phyloP scores from a whole-genome alignment of 2,329 filamentous ascomycete genomes.

The Sclerotinia trifoliorum region DNA sequence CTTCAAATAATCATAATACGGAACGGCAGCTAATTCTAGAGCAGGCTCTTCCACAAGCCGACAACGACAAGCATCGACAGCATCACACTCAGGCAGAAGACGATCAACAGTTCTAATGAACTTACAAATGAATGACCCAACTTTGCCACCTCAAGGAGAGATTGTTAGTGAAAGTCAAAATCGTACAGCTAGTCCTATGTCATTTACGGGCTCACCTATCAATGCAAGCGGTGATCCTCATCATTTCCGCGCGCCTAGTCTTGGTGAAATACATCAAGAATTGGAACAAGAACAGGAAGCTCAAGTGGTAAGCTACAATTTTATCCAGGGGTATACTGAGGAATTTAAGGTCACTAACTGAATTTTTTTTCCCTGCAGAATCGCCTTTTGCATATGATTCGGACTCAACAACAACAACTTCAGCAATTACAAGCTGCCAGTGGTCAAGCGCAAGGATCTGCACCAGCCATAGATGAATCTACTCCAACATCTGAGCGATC shows the following conservation, averaged over 20 bases:
- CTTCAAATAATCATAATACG: background rate
- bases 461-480: constrained; percentile 43
- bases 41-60: constrained; percentile 48
- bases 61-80: constrained; percentile 43
- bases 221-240: constrained; percentile 50
- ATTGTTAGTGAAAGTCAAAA: constrained; percentile 54
- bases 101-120: constrained; percentile 71
- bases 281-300: constrained; percentile 77
- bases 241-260: constrained; percentile 66
- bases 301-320: constrained; percentile 59
- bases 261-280: constrained; percentile 77
- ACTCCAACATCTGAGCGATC: constrained; percentile 48
- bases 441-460: constrained; percentile 43
- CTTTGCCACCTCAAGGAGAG: constrained; percentile 66
- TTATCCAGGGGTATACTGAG: background rate
- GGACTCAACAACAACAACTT: constrained; percentile 70
- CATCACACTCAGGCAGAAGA: constrained; percentile 54
- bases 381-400: constrained; percentile 73
- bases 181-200: constrained; percentile 46
- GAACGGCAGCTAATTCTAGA: constrained; percentile 16
- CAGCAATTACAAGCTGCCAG: constrained; percentile 53
- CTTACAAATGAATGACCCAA: constrained; percentile 70
- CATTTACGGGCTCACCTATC: constrained; percentile 50
- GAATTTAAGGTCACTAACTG: background rate
- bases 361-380: constrained; percentile 51